Percentiles rank a stretch among this genome's conserved stretches.
phyloP scores from a whole-genome alignment of 23 red algal species.

The Gracilaria domingensis region DNA sequence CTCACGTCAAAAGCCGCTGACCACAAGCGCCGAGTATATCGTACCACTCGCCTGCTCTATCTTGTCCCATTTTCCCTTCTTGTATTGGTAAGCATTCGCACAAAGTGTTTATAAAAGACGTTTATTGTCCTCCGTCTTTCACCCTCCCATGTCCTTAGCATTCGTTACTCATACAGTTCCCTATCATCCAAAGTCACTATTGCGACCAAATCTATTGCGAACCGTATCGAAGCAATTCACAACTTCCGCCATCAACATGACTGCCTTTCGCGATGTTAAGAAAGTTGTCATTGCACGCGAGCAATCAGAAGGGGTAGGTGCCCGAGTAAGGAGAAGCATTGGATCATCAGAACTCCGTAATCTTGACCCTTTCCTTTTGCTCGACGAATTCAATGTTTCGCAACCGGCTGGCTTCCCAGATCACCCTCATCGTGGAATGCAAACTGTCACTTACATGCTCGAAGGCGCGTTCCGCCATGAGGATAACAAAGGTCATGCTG shows the following conservation, averaged over 20 bases:
- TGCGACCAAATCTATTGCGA: not conserved
- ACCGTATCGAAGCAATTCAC: conserved; percentile 32
- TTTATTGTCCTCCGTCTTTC: not conserved
- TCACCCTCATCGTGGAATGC: conserved; percentile 79
- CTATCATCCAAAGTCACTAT: conserved; percentile 1
- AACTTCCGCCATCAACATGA: not conserved
- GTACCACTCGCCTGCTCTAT: not conserved
- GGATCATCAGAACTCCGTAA: conserved; percentile 63
- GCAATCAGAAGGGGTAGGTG: conserved; percentile 92
- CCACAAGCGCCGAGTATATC: not conserved
- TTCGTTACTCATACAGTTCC: conserved; percentile 41
- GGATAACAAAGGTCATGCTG: conserved; percentile 94
- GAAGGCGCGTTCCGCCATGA: conserved; percentile 85
- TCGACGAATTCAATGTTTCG: conserved; percentile 86
- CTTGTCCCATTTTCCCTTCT: conserved; percentile 18
- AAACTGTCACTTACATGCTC: conserved; percentile 94
- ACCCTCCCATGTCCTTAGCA: not conserved
- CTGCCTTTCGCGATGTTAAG: conserved; percentile 51
- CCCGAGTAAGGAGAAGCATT: conserved; percentile 87
- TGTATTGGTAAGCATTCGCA: conserved; percentile 17
- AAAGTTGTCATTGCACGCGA: conserved; percentile 79
- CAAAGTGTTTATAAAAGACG: not conserved
- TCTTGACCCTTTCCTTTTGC: conserved; percentile 93
- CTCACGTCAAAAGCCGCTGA: not conserved
- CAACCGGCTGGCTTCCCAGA: conserved; percentile 92